These are phyloP conservation scores for Plasmodium inui DNA, from an alignment of 169 alveolate species.

Conservation along the genomic window DNA sequence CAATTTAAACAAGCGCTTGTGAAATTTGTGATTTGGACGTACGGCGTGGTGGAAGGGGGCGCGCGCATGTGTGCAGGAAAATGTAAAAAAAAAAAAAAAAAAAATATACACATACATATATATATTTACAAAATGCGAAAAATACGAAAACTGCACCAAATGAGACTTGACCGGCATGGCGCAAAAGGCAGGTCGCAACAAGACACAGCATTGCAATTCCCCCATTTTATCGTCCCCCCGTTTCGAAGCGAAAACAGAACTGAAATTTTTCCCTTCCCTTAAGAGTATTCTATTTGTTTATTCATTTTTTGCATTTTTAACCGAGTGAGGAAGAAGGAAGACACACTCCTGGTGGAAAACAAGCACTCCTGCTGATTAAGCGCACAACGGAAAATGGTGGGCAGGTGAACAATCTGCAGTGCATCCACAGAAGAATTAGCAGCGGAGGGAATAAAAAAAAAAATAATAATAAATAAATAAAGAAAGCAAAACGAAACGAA, in stretches of 20 bases:
- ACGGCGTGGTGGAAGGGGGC: not conserved
- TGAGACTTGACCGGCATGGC: not conserved
- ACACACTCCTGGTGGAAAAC: not conserved
- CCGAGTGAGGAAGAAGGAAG: not conserved
- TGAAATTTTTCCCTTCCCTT: not conserved
- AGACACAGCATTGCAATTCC: not conserved
- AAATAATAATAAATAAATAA: not conserved
- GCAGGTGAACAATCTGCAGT: not conserved
- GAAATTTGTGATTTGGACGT: not conserved
- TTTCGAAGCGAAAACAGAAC: not conserved
- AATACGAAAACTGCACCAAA: not conserved
- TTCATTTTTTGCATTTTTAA: not conserved
- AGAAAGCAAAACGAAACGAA: not conserved
- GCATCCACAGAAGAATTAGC: not conserved
- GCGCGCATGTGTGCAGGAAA: not conserved
- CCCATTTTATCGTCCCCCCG: not conserved
- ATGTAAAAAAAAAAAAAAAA: not conserved
- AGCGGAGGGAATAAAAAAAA: not conserved
- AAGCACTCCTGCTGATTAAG: not conserved
- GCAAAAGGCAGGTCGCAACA: not conserved
- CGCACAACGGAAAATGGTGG: not conserved
- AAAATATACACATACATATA: not conserved
- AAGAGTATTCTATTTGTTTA: not conserved
- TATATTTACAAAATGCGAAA: not conserved
- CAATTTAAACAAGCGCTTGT: not conserved